Evolutionary conservation across 768 basidiomycete genomes (phyloP).

Genomic region (Chalciporus piperatus): DNA sequence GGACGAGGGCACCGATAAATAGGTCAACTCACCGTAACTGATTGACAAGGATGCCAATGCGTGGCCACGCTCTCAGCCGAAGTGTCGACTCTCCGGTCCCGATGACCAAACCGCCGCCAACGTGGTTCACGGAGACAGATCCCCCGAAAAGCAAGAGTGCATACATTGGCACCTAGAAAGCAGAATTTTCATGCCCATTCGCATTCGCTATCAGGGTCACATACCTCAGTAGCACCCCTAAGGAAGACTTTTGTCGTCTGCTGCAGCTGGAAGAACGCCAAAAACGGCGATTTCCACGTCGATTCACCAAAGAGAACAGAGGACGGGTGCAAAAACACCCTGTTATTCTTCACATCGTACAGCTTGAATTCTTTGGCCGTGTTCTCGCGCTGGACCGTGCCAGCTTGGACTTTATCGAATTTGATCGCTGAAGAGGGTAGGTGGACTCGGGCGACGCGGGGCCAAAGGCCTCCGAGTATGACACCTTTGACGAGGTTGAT

Average conservation of each 20-base stretch:
- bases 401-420: conserved; percentile 83
- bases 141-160: conserved; percentile 85
- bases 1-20: not conserved
- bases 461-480: conserved; percentile 85
- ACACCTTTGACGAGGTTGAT: conserved; percentile 80
- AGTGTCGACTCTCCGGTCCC: conserved; percentile 52
- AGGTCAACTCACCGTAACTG: conserved; percentile 61
- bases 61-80: conserved; percentile 78
- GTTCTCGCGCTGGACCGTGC: conserved; percentile 82
- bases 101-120: conserved; percentile 71
- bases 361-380: conserved; percentile 82
- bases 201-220: conserved; percentile 9
- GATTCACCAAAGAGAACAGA: conserved; percentile 75
- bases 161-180: conserved; percentile 75
- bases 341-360: conserved; percentile 58
- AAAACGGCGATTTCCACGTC: conserved; percentile 73
- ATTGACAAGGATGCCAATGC: conserved; percentile 87
- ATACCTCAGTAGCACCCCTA: conserved; percentile 83
- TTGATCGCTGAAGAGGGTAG: conserved; percentile 72
- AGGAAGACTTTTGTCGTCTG: conserved; percentile 82
- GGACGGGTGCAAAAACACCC: conserved; percentile 81
- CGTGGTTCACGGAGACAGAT: conserved; percentile 71
- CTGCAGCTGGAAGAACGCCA: conserved; percentile 82
- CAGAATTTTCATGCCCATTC: not conserved
- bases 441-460: conserved; percentile 72